Evolutionary conservation across 495 filamentous ascomycete species (phyloP), one percentile per base, ranked within the genome.

Genomic region (Daldinia caldariorum): DNA sequence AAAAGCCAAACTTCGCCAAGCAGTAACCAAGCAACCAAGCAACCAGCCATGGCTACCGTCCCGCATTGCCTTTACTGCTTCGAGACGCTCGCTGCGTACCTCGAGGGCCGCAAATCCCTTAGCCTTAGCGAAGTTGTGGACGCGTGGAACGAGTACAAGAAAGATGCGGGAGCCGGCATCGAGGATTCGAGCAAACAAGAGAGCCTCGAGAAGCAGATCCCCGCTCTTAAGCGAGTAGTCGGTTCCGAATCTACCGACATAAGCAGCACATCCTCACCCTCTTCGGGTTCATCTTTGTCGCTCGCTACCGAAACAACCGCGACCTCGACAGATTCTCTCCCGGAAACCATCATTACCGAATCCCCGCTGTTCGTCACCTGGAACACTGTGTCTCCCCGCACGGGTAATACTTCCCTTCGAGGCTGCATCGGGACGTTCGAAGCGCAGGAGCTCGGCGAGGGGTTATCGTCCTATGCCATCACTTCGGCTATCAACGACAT

Each of bases 391-490:
- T 88, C 86, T 4, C 64, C 77, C 0, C 82, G 83, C 26, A 84
- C 85, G 63, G 87, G 86, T 14, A 59, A 72, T 68, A 89, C 88
- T 70, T 87, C 85, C 37, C 85, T 99, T 14, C 91, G 95, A 51
- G 95, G 95, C 34, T 99, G 95, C 84, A 99, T 99, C 73, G 95
- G 95, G 69, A 99, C 95, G 0, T 98, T 98, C 75, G 93, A 95
- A 63, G 76, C 88, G 5, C 91, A 93, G 74, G 85, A 89, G 26
- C 86, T 99, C 8, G 83, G 87, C 22, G 73, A 84, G 4, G 95
- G 94, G 2, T 81, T 99, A 32, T 84, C 86, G 38, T 88, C 84
- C 47, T 98, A 97, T 80, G 91, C 95, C 49, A 82, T 97, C 53
- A 97, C 91, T 61, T 92, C 93, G 83, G 94, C 94, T 1, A 89